These are phyloP conservation scores for Talaromyces sp. DNA, from an alignment of 2,329 filamentous ascomycete genomes.

Conservation along the genomic window DNA sequence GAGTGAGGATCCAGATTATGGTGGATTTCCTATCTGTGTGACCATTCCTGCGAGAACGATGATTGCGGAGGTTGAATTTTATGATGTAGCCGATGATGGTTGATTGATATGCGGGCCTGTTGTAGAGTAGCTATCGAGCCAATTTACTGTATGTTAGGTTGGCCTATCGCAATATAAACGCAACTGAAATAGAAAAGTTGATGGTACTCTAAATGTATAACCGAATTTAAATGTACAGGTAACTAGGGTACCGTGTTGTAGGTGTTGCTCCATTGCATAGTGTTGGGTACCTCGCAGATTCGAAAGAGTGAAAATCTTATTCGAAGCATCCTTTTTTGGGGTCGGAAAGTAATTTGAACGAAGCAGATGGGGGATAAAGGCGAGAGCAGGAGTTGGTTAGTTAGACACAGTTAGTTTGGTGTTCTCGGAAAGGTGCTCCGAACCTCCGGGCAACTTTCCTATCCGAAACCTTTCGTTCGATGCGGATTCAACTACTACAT, in stretches of 20 bases:
- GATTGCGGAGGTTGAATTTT: conserved; percentile 31
- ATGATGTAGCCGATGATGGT: conserved; percentile 11
- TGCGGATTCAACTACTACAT: neutral
- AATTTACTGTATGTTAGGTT: neutral
- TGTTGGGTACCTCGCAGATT: too few relatives aligned
- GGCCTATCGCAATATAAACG: neutral
- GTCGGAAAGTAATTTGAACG: too few relatives aligned
- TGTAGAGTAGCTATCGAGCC: neutral
- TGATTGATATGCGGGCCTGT: neutral
- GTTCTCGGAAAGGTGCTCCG: neutral
- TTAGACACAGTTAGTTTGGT: neutral
- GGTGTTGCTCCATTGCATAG: too few relatives aligned
- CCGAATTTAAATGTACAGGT: too few relatives aligned
- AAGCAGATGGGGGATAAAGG: neutral
- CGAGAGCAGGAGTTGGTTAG: neutral
- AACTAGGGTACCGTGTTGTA: too few relatives aligned
- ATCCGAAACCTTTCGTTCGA: neutral
- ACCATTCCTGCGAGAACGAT: conserved; percentile 53
- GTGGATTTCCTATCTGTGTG: conserved; percentile 54
- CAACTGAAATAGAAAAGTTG: neutral
- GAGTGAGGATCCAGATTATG: conserved; percentile 55
- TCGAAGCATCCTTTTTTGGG: too few relatives aligned
- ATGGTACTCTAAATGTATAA: neutral
- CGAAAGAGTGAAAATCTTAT: too few relatives aligned
- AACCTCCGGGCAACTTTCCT: conserved; percentile 5